Evolutionary conservation across 176 grass and related monocot species (phyloP).

Genomic region (Oryza nivara): DNA sequence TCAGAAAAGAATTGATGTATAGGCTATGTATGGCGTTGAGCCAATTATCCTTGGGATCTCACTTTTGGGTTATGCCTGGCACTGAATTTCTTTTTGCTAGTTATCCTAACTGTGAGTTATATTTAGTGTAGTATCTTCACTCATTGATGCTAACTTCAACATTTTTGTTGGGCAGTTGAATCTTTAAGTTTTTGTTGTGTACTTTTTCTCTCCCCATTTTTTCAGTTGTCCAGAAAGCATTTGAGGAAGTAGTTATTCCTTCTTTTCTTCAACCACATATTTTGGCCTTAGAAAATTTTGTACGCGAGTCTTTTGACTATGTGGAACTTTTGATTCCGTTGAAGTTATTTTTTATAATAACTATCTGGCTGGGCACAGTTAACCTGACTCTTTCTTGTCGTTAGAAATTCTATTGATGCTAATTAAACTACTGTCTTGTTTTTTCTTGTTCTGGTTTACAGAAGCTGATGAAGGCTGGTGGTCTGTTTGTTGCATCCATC

Average conservation of each 20-base stretch:
- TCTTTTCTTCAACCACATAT: neutral
- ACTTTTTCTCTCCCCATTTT: neutral
- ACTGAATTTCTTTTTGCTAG: neutral
- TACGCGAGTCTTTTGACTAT: neutral
- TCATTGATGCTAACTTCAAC: neutral
- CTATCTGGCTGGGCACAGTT: neutral
- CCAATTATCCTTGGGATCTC: too few relatives aligned
- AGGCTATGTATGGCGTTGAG: too few relatives aligned
- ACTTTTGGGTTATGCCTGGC: neutral
- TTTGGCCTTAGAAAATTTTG: neutral
- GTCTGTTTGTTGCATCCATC: conserved; percentile 62
- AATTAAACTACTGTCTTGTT: neutral
- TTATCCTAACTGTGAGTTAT: neutral
- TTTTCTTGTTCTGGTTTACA: conserved; percentile 17
- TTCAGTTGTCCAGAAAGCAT: neutral
- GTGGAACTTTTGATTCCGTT: neutral
- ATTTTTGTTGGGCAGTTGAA: neutral
- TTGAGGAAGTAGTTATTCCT: neutral
- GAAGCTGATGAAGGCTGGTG: conserved; percentile 49
- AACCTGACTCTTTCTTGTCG: neutral
- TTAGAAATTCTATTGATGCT: neutral
- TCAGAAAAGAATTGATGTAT: neutral
- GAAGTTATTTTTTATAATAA: neutral
- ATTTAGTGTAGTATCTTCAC: neutral
- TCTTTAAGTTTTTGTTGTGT: neutral